Percentiles rank a stretch among this genome's conserved stretches.
Evolutionary conservation across 2,329 filamentous ascomycete genomes (phyloP).

Genomic region (Didymella sp.): DNA sequence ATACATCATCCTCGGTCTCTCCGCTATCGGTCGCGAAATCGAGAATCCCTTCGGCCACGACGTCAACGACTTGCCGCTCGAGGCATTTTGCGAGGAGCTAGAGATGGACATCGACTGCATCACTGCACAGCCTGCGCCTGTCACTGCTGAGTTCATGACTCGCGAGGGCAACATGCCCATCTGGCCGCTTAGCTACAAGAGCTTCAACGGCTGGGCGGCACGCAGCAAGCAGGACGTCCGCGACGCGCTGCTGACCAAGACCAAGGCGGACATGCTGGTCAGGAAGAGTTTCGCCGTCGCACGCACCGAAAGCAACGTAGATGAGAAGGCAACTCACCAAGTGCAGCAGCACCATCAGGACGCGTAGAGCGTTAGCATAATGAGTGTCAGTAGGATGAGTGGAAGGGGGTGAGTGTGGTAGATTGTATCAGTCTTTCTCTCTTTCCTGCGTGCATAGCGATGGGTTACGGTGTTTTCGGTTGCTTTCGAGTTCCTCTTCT

Average conservation of each 20-base stretch:
- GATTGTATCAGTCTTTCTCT: conserved; percentile 15
- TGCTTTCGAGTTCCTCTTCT: neutral
- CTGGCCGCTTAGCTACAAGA: conserved; percentile 61
- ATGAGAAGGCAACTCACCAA: conserved; percentile 31
- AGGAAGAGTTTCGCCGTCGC: conserved; percentile 39
- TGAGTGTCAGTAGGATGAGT: neutral
- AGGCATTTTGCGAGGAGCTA: conserved; percentile 77
- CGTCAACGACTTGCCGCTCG: conserved; percentile 72
- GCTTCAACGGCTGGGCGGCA: conserved; percentile 48
- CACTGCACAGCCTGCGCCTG: conserved; percentile 63
- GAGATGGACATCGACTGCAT: conserved; percentile 77
- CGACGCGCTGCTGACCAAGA: conserved; percentile 54
- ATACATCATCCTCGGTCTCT: conserved; percentile 84
- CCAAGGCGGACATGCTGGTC: conserved; percentile 45
- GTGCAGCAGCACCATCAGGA: conserved; percentile 28
- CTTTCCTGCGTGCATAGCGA: conserved; percentile 23
- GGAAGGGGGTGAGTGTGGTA: neutral
- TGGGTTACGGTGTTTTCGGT: conserved; percentile 11
- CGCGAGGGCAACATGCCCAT: conserved; percentile 60
- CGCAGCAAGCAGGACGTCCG: conserved; percentile 52
- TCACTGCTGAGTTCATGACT: conserved; percentile 60
- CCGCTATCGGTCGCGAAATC: conserved; percentile 78
- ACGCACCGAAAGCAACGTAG: conserved; percentile 25
- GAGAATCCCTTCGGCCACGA: conserved; percentile 87
- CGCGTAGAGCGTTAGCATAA: neutral